Conservation (phyloP, 148 eudicot species). For the Rhododendron mucronatum region DNA sequence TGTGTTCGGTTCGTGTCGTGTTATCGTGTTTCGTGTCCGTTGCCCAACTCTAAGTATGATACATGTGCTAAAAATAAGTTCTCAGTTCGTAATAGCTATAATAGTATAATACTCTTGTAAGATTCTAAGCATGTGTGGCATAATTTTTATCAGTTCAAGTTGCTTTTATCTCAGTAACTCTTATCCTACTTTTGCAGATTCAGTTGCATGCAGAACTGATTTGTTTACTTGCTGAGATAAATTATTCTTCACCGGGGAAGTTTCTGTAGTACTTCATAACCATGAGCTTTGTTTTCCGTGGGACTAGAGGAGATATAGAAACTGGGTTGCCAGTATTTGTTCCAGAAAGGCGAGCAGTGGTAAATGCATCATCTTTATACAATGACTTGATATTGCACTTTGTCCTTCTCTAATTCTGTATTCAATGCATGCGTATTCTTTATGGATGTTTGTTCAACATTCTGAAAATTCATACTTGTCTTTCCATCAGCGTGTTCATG, state of each 20-base stretch:
- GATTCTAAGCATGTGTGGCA: slow-evolving; percentile 1
- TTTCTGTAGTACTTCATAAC: slow-evolving; percentile 18
- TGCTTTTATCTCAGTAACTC: not conserved
- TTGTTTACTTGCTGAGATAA: not conserved
- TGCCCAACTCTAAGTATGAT: not conserved
- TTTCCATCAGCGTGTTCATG: slow-evolving; percentile 68
- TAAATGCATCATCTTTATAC: slow-evolving; percentile 19
- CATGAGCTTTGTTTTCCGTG: slow-evolving; percentile 97
- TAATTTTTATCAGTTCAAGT: not conserved
- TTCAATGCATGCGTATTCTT: not conserved
- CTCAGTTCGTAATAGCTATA: not conserved
- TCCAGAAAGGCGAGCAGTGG: slow-evolving; percentile 82
- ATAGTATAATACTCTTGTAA: not conserved
- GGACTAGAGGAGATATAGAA: slow-evolving; percentile 76
- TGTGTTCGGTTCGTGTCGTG: no score
- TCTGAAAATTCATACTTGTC: not conserved
- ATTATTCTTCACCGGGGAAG: not conserved
- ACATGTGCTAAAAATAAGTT: not conserved
- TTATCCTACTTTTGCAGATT: slow-evolving; percentile 5
- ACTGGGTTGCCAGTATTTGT: slow-evolving; percentile 71
- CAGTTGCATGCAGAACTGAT: not conserved
- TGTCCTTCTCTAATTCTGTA: not conserved
- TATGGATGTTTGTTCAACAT: not conserved
- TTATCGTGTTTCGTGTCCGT: no score
- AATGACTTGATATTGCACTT: not conserved